A percentile compares a stretch with the other conserved stretches of the same genome.
Conservation (phyloP, 2,329 filamentous ascomycete species). For the Aspergillus amoenus region DNA sequence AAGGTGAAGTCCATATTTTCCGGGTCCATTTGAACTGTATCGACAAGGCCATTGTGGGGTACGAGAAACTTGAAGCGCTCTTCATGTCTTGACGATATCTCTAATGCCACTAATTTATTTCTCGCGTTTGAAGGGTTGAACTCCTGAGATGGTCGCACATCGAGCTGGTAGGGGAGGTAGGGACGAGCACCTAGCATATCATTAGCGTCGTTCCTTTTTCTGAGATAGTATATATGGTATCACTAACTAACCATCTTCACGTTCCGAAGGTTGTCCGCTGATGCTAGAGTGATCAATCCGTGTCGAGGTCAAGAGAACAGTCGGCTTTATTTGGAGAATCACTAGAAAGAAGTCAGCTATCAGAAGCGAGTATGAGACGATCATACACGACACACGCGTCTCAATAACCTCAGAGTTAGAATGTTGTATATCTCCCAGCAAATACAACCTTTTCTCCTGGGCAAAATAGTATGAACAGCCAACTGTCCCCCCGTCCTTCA, state of each 20-base stretch:
- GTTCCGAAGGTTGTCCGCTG: slow-evolving; percentile 46
- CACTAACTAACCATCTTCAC: slow-evolving; percentile 33
- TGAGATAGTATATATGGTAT: not conserved
- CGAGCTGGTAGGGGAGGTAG: slow-evolving; percentile 61
- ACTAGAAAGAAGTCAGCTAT: slow-evolving; percentile 45
- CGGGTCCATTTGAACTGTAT: slow-evolving; percentile 38
- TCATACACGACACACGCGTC: slow-evolving; percentile 40
- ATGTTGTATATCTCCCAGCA: slow-evolving; percentile 73
- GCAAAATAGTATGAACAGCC: slow-evolving; percentile 84
- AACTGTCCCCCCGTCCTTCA: slow-evolving; percentile 67
- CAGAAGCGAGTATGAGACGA: slow-evolving; percentile 18
- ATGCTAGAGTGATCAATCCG: slow-evolving; percentile 50
- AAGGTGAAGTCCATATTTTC: slow-evolving; percentile 50
- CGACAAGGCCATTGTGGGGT: slow-evolving; percentile 55
- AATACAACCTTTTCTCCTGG: slow-evolving; percentile 65
- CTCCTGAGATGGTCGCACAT: slow-evolving; percentile 68
- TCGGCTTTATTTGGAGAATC: slow-evolving; percentile 61
- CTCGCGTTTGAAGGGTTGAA: slow-evolving; percentile 69
- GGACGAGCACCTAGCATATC: slow-evolving; percentile 46
- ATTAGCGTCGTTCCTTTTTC: not conserved
- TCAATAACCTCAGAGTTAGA: slow-evolving; percentile 70
- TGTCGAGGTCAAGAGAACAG: slow-evolving; percentile 57
- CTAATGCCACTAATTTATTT: slow-evolving; percentile 63
- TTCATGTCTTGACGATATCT: slow-evolving; percentile 50
- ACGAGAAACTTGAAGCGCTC: slow-evolving; percentile 59